These are phyloP conservation scores for Pleurozium schreberi DNA, from an alignment of 225 moss, liverwort and hornwort species.

Conservation along the genomic window DNA sequence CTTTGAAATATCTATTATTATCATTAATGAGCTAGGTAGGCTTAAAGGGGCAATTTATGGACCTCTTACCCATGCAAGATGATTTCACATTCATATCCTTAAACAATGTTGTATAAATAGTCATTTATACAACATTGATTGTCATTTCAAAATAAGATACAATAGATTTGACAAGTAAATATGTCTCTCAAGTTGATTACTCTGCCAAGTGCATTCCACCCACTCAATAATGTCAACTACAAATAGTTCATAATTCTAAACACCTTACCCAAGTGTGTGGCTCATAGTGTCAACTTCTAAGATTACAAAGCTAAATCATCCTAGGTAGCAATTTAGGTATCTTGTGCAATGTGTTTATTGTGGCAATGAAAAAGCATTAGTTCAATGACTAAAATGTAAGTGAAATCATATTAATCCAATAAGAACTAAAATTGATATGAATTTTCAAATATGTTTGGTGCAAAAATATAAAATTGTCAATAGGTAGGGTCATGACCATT, in stretches of 20 bases:
- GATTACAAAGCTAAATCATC: background rate
- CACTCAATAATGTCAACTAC: background rate
- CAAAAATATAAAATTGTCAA: background rate
- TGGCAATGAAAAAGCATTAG: background rate
- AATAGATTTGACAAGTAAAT: background rate
- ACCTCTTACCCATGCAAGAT: too few species aligned
- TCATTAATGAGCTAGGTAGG: too few species aligned
- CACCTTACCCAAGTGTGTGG: background rate
- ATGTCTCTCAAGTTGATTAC: background rate
- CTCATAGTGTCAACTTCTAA: background rate
- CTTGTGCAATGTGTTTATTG: background rate
- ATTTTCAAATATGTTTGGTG: background rate
- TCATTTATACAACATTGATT: background rate
- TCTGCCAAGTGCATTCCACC: background rate
- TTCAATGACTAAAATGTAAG: background rate
- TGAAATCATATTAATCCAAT: background rate
- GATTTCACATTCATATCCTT: too few species aligned
- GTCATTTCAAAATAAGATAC: background rate
- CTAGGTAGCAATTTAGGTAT: background rate
- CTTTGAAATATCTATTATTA: too few species aligned
- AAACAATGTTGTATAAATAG: background rate
- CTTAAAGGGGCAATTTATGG: too few species aligned
- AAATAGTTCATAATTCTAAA: background rate
- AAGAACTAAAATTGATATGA: background rate
- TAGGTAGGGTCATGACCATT: background rate